Evolutionary conservation across 768 basidiomycete genomes (phyloP).

Genomic region (Xerocomus spinulosus): DNA sequence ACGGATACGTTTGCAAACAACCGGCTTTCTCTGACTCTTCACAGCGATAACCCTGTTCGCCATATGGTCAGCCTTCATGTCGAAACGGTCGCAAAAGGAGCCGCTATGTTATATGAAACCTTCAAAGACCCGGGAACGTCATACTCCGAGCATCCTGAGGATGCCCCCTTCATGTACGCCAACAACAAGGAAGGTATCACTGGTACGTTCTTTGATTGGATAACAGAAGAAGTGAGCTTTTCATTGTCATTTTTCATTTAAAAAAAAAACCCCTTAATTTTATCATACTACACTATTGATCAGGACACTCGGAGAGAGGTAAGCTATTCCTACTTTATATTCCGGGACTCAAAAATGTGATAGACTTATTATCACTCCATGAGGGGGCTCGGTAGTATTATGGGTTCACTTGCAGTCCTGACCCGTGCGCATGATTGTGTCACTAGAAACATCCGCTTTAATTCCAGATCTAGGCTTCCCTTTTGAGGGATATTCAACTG

Average conservation of each 20-base stretch:
- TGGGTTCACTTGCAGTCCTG: conserved; percentile 24
- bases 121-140: conserved; percentile 22
- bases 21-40: conserved; percentile 28
- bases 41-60: conserved; percentile 18
- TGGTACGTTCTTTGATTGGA: conserved; percentile 24
- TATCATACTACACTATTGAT: neutral
- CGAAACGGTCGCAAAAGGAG: conserved; percentile 15
- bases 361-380: conserved; percentile 24
- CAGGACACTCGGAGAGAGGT: conserved; percentile 23
- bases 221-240: conserved; percentile 20
- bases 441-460: neutral
- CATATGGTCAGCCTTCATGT: conserved; percentile 20
- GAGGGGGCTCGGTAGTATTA: conserved; percentile 20
- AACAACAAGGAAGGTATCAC: conserved; percentile 15
- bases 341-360: neutral
- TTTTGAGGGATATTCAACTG: conserved; percentile 25
- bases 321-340: neutral
- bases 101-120: conserved; percentile 21
- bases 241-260: neutral
- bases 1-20: conserved; percentile 33
- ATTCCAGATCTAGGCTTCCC: conserved; percentile 26
- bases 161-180: conserved; percentile 21
- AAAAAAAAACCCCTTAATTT: neutral
- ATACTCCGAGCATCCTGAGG: conserved; percentile 16
- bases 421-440: conserved; percentile 11